Evolutionary conservation across 805 yeast species (phyloP), one percentile per base, ranked within the genome.

Genomic region (Metschnikowia lochheadii): DNA sequence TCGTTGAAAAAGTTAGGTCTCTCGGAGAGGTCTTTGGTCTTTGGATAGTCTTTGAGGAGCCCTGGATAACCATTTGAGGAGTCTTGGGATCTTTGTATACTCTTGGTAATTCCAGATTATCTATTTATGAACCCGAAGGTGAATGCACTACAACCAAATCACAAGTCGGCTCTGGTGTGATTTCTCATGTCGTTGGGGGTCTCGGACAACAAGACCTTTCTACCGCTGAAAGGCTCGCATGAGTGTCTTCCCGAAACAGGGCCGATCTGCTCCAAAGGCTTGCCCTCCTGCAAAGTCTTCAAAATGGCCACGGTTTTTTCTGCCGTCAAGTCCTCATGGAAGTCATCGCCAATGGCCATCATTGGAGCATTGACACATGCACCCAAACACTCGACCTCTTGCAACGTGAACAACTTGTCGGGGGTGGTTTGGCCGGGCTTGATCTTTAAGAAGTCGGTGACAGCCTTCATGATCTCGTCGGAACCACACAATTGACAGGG

Each of bases 331-430:
- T 88, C 96, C 72, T 88, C 96, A 63, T 77, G 84, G 70, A 75
- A 88, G 65, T 85, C 90, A 69, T 88, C 96, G 68, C 87, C 87
- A 48, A 88, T 72, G 54, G 88, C 95, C 49, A 89, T 75, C 89
- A 88, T 88, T 48, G 96, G 96, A 6, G 87, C 96, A 67, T 88
- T 88, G 46, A 88, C 90, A 76, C 96, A 88, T 3, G 96, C 96
- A 51, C 96, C 96, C 46, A 87, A 80, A 71, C 96, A 88, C 72
- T 88, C 96, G 55, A 88, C 96, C 68, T 88, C 96, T 62, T 87
- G 88, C 55, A 88, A 72, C 15, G 95, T 86, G 76, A 88, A 88
- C 57, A 84, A 69, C 35, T 82, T 82, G 70, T 89, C 95, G 13
- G 70, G 63, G 32, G 92, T 85, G 47, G 91, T 87, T 66, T 87